These are phyloP conservation scores for Fusarium musae DNA, from an alignment of 2,329 filamentous ascomycete species.

Conservation along the genomic window DNA sequence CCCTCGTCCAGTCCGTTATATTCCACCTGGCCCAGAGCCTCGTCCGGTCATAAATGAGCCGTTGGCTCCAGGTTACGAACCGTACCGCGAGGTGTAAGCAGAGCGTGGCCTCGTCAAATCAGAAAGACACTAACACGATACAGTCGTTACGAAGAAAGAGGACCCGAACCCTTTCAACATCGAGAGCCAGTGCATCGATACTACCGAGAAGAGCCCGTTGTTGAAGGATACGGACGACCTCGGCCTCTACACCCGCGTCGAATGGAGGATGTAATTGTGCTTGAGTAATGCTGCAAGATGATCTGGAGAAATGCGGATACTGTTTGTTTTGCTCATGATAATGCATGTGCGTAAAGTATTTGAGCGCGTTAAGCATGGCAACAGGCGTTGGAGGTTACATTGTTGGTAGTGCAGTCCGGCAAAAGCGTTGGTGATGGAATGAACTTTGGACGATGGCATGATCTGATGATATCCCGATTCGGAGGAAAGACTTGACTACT, in stretches of 20 bases:
- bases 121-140: slow-evolving; percentile 22
- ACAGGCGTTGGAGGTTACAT: slow-evolving; percentile 29
- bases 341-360: neutral
- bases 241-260: slow-evolving; percentile 36
- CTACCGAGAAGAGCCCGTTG: slow-evolving; percentile 23
- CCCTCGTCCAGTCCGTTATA: slow-evolving; percentile 9
- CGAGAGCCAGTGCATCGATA: slow-evolving; percentile 31
- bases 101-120: neutral
- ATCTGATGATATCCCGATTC: slow-evolving; percentile 40
- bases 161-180: slow-evolving; percentile 3
- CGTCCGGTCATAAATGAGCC: slow-evolving; percentile 22
- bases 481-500: slow-evolving; percentile 27
- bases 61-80: slow-evolving; percentile 24
- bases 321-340: neutral
- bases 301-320: neutral
- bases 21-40: slow-evolving; percentile 17
- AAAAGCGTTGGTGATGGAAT: slow-evolving; percentile 20
- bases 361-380: neutral
- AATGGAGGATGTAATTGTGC: slow-evolving; percentile 47
- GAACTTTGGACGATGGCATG: slow-evolving; percentile 20
- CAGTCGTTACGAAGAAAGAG: slow-evolving; percentile 30
- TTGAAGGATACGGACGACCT: slow-evolving; percentile 23
- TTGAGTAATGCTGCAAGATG: slow-evolving; percentile 41
- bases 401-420: slow-evolving; percentile 9
- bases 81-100: slow-evolving; percentile 43